Evolutionary conservation across 306 rosid species (phyloP).

Genomic region (Cyclanthera cordifolia): DNA sequence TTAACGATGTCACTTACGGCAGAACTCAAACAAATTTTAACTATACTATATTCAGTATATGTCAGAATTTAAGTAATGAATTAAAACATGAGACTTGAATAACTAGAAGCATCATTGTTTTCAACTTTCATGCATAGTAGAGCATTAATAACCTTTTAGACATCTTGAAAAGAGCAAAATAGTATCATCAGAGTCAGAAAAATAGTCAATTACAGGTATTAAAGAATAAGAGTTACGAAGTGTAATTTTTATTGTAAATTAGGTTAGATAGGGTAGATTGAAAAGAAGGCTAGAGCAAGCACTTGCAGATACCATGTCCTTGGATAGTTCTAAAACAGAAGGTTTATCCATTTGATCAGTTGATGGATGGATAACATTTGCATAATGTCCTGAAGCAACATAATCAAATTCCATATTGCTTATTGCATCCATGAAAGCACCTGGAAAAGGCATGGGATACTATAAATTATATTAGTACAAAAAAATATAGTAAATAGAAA

Average conservation of each 20-base stretch:
- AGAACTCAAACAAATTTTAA: background rate
- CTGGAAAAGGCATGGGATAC: slow-evolving; percentile 23
- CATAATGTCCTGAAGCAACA: slow-evolving; percentile 94
- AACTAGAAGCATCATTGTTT: background rate
- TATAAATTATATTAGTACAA: background rate
- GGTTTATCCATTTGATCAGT: slow-evolving; percentile 29
- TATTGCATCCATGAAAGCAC: slow-evolving; percentile 92
- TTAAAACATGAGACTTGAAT: background rate
- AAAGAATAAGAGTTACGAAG: background rate
- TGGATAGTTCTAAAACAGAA: slow-evolving; percentile 57
- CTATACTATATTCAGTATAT: background rate
- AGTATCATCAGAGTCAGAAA: background rate
- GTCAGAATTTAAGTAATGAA: background rate
- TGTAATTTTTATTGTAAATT: background rate
- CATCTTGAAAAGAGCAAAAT: background rate
- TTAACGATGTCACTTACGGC: background rate
- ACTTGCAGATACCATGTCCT: slow-evolving; percentile 54
- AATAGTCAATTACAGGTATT: background rate
- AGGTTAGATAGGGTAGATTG: background rate
- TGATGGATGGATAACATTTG: slow-evolving; percentile 57
- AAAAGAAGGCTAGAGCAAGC: background rate
- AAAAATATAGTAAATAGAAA: background rate
- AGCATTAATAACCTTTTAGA: background rate
- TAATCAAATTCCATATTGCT: slow-evolving; percentile 62
- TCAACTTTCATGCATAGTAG: background rate